These are phyloP conservation scores for Gaertneriomyces sp. DNA, from an alignment of 192 early-diverging fungal genomes.

Conservation along the genomic window DNA sequence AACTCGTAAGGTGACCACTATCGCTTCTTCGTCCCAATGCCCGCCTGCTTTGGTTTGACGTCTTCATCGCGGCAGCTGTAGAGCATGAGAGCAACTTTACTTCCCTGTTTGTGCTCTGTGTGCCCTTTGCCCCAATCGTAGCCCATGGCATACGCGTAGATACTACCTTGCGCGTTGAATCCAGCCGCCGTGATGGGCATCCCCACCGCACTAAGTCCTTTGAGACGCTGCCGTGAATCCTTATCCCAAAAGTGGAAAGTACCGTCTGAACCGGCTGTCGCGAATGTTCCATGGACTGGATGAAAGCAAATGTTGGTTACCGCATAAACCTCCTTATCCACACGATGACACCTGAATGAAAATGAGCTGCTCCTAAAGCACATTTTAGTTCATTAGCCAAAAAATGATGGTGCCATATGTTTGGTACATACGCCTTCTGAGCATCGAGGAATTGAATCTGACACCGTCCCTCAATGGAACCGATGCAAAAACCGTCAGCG, in stretches of 20 bases:
- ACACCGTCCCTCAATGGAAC: conserved; percentile 91
- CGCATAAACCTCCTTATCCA: conserved; percentile 52
- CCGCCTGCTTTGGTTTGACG: conserved; percentile 65
- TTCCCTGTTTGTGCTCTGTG: conserved; percentile 55
- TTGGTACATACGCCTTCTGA: conserved; percentile 35
- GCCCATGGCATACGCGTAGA: conserved; percentile 87
- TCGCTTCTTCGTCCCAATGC: neutral
- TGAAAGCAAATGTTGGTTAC: conserved; percentile 77
- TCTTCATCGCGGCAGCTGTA: conserved; percentile 76
- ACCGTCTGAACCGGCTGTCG: conserved; percentile 84
- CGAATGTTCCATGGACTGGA: conserved; percentile 82
- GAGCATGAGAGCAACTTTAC: conserved; percentile 73
- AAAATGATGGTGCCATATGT: neutral
- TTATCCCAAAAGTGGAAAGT: conserved; percentile 93
- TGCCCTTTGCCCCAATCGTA: conserved; percentile 73
- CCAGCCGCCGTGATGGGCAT: conserved; percentile 67
- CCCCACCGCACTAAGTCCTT: conserved; percentile 62
- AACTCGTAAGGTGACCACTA: conserved; percentile 3
- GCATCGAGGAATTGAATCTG: conserved; percentile 91
- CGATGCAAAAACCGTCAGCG: conserved; percentile 81
- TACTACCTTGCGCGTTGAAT: conserved; percentile 77
- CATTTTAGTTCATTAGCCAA: conserved; percentile 8
- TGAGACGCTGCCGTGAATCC: conserved; percentile 81
- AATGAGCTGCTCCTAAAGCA: conserved; percentile 61
- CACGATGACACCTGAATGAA: conserved; percentile 93